Percentiles rank a stretch among this genome's conserved stretches.
phyloP scores from a whole-genome alignment of 2,329 filamentous ascomycete species.

The Penicillium sp. region DNA sequence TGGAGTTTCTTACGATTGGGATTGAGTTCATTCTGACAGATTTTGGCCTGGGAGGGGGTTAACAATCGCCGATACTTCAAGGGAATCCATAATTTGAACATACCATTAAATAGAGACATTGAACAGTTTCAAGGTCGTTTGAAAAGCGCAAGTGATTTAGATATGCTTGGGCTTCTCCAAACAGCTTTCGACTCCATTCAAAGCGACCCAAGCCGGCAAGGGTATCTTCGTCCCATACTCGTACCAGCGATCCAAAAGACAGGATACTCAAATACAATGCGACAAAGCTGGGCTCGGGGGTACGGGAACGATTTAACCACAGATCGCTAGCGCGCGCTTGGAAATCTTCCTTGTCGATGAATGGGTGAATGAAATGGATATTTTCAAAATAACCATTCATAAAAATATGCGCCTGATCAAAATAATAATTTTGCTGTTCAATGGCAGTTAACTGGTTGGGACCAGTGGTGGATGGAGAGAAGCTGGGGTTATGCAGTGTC shows the following conservation, averaged over 20 bases:
- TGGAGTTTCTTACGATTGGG: constrained; percentile 41
- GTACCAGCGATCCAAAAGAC: constrained; percentile 49
- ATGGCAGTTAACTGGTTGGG: constrained; percentile 19
- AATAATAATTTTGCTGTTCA: constrained; percentile 40
- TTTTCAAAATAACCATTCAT: constrained; percentile 51
- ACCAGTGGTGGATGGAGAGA: constrained; percentile 32
- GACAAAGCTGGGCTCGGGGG: constrained; percentile 44
- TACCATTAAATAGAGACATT: constrained; percentile 50
- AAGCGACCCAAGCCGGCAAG: constrained; percentile 47
- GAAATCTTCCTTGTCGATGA: constrained; percentile 50
- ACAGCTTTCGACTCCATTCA: constrained; percentile 50
- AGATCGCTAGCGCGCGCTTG: constrained; percentile 44
- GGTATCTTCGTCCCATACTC: constrained; percentile 45
- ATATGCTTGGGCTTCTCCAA: constrained; percentile 43
- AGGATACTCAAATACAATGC: constrained; percentile 51
- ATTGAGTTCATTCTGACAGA: constrained; percentile 53
- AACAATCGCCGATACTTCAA: neutral
- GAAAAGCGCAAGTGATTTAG: constrained; percentile 44
- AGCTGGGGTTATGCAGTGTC: constrained; percentile 48
- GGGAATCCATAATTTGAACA: neutral
- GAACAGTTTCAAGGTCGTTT: constrained; percentile 51
- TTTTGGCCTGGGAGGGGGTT: constrained; percentile 39
- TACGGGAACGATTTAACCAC: constrained; percentile 38
- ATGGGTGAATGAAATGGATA: constrained; percentile 50
- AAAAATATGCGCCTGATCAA: constrained; percentile 47